These are phyloP conservation scores for Uncinocarpus reesii DNA, from an alignment of 2,329 filamentous ascomycete genomes.

Conservation along the genomic window DNA sequence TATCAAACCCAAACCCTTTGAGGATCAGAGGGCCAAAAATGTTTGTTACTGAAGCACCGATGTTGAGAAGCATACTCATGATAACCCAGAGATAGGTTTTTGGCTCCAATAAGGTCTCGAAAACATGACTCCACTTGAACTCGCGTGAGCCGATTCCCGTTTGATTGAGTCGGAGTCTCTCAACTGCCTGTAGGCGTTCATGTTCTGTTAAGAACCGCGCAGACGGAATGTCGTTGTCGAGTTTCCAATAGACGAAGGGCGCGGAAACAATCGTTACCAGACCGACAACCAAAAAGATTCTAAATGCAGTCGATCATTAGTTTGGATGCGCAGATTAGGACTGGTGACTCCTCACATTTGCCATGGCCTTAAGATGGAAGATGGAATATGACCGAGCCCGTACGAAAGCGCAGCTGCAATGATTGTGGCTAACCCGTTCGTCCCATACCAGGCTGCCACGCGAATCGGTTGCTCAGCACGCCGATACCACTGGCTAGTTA, in stretches of 20 bases:
- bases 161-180: slow-evolving; percentile 43
- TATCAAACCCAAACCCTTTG: slow-evolving; percentile 50
- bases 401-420: slow-evolving; percentile 48
- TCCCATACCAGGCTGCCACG: slow-evolving; percentile 57
- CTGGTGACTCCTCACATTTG: slow-evolving; percentile 35
- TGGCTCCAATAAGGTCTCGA: slow-evolving; percentile 35
- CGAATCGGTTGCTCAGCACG: slow-evolving; percentile 52
- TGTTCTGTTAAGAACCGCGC: slow-evolving; percentile 40
- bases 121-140: slow-evolving; percentile 39
- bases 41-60: slow-evolving; percentile 54
- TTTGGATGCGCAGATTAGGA: neutral
- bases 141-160: slow-evolving; percentile 39
- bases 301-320: slow-evolving; percentile 15
- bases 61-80: slow-evolving; percentile 53
- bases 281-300: slow-evolving; percentile 52
- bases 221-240: slow-evolving; percentile 49
- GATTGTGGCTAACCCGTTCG: slow-evolving; percentile 50
- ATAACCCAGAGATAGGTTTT: slow-evolving; percentile 50
- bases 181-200: slow-evolving; percentile 40
- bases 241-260: slow-evolving; percentile 49
- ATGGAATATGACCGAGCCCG: slow-evolving; percentile 46
- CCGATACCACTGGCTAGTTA: slow-evolving; percentile 40
- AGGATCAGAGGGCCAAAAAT: slow-evolving; percentile 57
- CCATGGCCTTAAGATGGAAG: slow-evolving; percentile 38
- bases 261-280: slow-evolving; percentile 50